Conservation (phyloP, 2,329 filamentous ascomycete genomes). For the Fusarium duplospermum region DNA sequence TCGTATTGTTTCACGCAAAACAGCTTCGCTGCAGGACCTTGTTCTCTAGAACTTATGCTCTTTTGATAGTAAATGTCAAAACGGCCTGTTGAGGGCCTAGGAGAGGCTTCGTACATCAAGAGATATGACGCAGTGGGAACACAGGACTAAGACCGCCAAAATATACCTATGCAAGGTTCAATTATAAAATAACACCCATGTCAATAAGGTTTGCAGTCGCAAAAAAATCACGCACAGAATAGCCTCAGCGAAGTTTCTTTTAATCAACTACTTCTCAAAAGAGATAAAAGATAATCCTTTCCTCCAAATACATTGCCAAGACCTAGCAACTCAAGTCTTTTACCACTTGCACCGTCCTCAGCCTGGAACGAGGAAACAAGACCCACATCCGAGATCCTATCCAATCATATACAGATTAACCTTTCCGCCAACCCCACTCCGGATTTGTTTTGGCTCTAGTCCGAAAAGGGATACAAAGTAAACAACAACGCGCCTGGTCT, state of each 20-base stretch:
- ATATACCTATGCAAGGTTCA: not conserved
- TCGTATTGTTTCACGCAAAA: not conserved
- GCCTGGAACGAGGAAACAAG: not conserved
- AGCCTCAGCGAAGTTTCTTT: not conserved
- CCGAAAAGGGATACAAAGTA: constrained; percentile 54
- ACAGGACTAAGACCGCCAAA: not conserved
- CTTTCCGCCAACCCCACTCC: not conserved
- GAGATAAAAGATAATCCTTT: not conserved
- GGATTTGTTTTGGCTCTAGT: constrained; percentile 46
- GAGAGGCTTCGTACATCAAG: not conserved
- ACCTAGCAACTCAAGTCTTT: not conserved
- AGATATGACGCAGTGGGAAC: not conserved
- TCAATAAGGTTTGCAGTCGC: not conserved
- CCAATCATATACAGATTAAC: not conserved
- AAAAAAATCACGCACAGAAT: not conserved
- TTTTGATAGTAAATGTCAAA: not conserved
- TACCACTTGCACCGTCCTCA: not conserved
- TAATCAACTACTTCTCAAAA: not conserved
- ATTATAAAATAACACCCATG: not conserved
- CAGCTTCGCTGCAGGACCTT: not conserved
- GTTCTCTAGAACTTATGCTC: not conserved
- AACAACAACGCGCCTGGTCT: constrained; percentile 54
- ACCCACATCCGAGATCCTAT: not conserved
- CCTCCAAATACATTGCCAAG: not conserved
- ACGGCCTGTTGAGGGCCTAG: not conserved